Evolutionary conservation across 2,329 filamentous ascomycete genomes (phyloP).

Genomic region (Fusarium sp.): DNA sequence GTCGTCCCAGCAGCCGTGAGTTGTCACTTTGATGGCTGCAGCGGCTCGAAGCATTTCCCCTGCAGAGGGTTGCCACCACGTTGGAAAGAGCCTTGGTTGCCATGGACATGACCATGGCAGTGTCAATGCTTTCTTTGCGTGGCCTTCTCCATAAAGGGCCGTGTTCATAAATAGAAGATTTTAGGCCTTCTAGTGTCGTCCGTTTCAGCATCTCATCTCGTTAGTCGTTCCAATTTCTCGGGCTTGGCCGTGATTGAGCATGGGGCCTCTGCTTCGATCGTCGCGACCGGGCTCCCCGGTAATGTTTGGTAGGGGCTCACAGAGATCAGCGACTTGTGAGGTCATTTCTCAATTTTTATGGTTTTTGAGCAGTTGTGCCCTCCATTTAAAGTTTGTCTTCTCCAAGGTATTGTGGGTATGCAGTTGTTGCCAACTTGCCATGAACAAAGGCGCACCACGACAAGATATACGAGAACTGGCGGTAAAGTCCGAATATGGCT

Average conservation of each 20-base stretch:
- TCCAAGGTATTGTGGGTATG: conserved; percentile 6
- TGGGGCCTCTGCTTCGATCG: conserved; percentile 24
- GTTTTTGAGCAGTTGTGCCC: conserved; percentile 4
- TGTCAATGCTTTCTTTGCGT: conserved; percentile 17
- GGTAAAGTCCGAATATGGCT: no score
- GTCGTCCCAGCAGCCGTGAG: conserved; percentile 25
- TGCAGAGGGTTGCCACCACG: conserved; percentile 11
- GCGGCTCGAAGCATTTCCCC: conserved; percentile 30
- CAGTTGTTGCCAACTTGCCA: no score
- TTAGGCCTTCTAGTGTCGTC: conserved; percentile 28
- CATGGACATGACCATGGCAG: no score
- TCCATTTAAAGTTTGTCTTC: conserved; percentile 16
- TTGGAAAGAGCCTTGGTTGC: conserved; percentile 18
- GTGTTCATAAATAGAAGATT: conserved; percentile 30
- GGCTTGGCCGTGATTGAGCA: conserved; percentile 44
- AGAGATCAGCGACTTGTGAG: conserved; percentile 37
- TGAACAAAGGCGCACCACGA: no score
- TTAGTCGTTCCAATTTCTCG: conserved; percentile 30
- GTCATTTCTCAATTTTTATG: conserved; percentile 39
- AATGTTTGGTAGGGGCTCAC: neutral
- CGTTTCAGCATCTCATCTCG: conserved; percentile 19
- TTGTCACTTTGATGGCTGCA: neutral
- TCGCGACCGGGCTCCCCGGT: conserved; percentile 39
- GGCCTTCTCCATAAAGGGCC: neutral
- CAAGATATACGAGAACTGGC: no score